Evolutionary conservation across 306 rosid genomes (phyloP).

Genomic region (Erythrophleum fordii): DNA sequence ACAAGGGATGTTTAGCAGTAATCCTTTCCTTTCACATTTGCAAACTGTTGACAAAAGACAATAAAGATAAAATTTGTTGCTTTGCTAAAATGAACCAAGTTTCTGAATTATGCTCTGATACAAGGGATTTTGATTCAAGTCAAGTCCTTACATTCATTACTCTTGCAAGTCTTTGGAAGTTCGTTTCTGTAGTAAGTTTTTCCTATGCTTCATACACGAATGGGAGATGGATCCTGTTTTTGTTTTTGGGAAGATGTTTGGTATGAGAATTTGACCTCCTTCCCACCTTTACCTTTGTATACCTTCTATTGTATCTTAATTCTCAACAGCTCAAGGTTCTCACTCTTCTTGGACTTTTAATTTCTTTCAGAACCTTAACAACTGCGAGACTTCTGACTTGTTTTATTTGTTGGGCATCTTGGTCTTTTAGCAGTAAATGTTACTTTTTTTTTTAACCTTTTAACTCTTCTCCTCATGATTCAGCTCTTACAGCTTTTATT

Average conservation of each 20-base stretch:
- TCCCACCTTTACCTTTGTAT: background rate
- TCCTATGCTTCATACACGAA: background rate
- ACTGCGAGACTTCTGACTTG: background rate
- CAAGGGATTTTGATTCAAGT: no score
- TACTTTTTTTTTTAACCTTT: background rate
- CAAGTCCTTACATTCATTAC: conserved; percentile 4
- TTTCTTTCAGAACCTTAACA: background rate
- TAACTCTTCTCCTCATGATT: background rate
- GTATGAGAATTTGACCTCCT: background rate
- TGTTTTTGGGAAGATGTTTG: background rate
- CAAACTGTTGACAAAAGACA: conserved; percentile 1
- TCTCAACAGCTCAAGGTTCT: background rate
- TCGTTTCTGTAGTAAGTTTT: background rate
- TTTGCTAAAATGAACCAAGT: conserved; percentile 15
- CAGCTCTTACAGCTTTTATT: background rate
- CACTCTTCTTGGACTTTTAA: background rate
- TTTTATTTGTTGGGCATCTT: background rate
- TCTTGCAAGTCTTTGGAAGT: background rate
- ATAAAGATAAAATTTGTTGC: conserved; percentile 17
- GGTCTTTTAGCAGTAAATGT: background rate
- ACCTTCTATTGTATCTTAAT: background rate
- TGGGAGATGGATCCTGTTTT: background rate
- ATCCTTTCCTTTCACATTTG: background rate
- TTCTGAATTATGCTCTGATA: background rate
- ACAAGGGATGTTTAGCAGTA: conserved; percentile 12